These are phyloP conservation scores for Amanita exitialis DNA, from an alignment of 768 basidiomycete genomes.

Conservation along the genomic window DNA sequence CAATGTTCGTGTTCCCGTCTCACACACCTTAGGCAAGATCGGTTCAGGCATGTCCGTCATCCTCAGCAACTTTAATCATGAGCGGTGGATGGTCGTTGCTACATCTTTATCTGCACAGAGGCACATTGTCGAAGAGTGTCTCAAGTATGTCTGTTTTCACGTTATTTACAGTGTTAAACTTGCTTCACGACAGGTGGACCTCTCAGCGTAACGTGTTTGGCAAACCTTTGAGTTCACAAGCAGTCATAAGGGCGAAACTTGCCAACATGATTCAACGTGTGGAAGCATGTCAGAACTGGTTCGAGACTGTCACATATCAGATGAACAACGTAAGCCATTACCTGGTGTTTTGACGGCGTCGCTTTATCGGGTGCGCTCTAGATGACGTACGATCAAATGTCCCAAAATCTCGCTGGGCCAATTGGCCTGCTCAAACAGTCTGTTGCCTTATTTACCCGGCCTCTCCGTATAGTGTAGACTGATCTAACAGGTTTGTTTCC, in stretches of 20 bases:
- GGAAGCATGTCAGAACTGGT: slow-evolving; percentile 81
- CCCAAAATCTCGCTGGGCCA: slow-evolving; percentile 77
- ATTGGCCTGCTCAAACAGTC: slow-evolving; percentile 87
- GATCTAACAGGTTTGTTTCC: slow-evolving; percentile 49
- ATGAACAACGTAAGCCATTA: slow-evolving; percentile 70
- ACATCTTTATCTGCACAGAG: slow-evolving; percentile 70
- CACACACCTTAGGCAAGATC: slow-evolving; percentile 81
- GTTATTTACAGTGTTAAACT: slow-evolving; percentile 3
- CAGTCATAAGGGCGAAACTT: slow-evolving; percentile 84
- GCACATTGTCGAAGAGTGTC: slow-evolving; percentile 77
- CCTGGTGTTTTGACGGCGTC: slow-evolving; percentile 2
- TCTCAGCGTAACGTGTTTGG: slow-evolving; percentile 87
- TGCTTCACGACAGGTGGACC: slow-evolving; percentile 52
- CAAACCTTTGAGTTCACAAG: slow-evolving; percentile 70
- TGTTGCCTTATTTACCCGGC: slow-evolving; percentile 14
- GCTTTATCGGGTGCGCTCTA: slow-evolving; percentile 17
- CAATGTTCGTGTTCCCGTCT: slow-evolving; percentile 71
- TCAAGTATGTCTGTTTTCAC: slow-evolving; percentile 42
- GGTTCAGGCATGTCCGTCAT: slow-evolving; percentile 80
- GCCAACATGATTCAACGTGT: slow-evolving; percentile 86
- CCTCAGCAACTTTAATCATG: slow-evolving; percentile 83
- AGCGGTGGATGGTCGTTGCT: slow-evolving; percentile 79
- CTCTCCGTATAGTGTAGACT: background rate
- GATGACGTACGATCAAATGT: slow-evolving; percentile 84
- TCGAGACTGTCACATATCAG: slow-evolving; percentile 83